Base-by-base conservation (phyloP, 176 grass and related monocot species). In the Calamus simplicifolius region DNA sequence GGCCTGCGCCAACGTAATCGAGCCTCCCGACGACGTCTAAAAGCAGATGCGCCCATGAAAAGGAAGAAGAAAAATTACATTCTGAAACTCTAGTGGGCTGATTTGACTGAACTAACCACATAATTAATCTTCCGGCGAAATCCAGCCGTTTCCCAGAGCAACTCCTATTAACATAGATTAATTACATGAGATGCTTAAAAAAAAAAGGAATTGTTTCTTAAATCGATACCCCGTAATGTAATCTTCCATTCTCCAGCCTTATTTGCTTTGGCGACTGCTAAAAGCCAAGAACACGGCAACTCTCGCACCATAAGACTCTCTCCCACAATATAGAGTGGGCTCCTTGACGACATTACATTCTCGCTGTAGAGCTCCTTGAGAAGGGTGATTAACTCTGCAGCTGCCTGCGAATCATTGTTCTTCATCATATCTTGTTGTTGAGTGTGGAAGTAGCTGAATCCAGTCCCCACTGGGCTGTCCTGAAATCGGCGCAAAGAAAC, bases 231-330 rank as follows among this genome's bases (percentile, higher is more conserved):
- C 63, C 76, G 84, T 63, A 91, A 68, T 61, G 69, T 80, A 61
- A 78, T 63, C 5, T 57, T 19, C 64, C 87, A 77, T 16, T 21
- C 26, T 1, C 80, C 72, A 18, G 67, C 58, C 6, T 21, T 16
- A 50, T 88, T 67, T 72, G 92, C 92, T 43, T 63, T 55, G 75
- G 82, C 52, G 49, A 85, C 69, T 14, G 69, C 69, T 6, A 96
- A 64, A 96, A 64, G 17, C 77, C 92, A 26, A 70, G 75, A 12
- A 84, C 16, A 78, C 92, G 7, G 92, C 92, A 72, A 91, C 88
- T 87, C 88, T 97, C 18, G 87, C 87, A 60, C 92, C 92, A 66
- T 91, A 97, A 19, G 92, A 97, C 56, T 97, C 92, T 97, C 92
- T 16, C 87, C 87, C 5, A 90, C 81, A 80, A 97, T 78, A 74